Percentiles rank a stretch among this genome's conserved stretches.
phyloP scores from a whole-genome alignment of 495 filamentous ascomycete genomes.

The Penicillium lagena region DNA sequence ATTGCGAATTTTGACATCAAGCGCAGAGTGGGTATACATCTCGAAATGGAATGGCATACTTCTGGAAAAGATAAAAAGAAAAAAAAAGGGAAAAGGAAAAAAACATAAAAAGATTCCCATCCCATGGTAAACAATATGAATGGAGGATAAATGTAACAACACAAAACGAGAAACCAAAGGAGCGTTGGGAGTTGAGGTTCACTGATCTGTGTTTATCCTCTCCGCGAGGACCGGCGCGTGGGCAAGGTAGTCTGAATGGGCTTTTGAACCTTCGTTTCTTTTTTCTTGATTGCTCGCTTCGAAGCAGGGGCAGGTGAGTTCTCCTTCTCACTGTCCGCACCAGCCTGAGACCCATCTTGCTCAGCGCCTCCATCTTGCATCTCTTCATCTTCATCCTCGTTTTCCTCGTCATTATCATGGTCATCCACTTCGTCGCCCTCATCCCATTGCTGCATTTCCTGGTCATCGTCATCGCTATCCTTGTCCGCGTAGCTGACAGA shows the following conservation, averaged over 20 bases:
- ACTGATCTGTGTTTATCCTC: constrained; percentile 15
- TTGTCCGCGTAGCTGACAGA: constrained; percentile 49
- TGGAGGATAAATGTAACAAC: too few relatives aligned
- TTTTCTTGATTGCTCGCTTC: constrained; percentile 13
- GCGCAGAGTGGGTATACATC: constrained; percentile 32
- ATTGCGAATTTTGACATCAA: not conserved
- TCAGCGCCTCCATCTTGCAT: constrained; percentile 16
- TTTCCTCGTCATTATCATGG: constrained; percentile 15
- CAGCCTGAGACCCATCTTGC: constrained; percentile 17
- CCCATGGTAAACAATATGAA: too few relatives aligned
- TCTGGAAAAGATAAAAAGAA: not conserved
- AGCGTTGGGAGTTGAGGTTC: too few relatives aligned
- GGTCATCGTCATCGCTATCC: constrained; percentile 48
- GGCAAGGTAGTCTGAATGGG: constrained; percentile 22
- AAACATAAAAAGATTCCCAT: not conserved
- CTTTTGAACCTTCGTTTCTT: constrained; percentile 13
- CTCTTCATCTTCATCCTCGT: constrained; percentile 18
- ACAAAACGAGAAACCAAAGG: too few relatives aligned
- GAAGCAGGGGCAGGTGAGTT: constrained; percentile 17
- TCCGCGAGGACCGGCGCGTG: constrained; percentile 34
- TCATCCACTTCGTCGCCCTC: constrained; percentile 11
- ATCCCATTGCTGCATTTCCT: constrained; percentile 43
- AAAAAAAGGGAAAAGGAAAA: constrained; percentile 1
- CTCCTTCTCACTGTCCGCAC: constrained; percentile 14
- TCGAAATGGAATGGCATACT: constrained; percentile 14